Base-by-base conservation (phyloP, 768 basidiomycete species). In the Ramaria sp. region DNA sequence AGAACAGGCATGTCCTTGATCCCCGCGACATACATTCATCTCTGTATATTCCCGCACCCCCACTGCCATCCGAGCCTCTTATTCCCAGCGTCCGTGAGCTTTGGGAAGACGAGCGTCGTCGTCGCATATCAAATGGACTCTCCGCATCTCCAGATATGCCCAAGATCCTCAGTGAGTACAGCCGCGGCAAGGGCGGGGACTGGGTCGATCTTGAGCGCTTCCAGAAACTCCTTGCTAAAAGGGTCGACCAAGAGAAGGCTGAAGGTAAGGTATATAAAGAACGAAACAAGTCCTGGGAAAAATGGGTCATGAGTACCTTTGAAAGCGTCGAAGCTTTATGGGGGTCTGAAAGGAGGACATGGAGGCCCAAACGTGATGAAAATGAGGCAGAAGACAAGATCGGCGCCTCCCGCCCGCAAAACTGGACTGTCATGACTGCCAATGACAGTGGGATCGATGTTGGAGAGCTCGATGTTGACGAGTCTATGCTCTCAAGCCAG, bases 51-150 rank as follows among this genome's bases (percentile, higher is more conserved):
- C 79, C 84, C 52, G 67, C 74, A 30, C 69, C 78, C 18, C 62
- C 70, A 39, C 60, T 75, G 15, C 65, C 81, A 52, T 59, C 74
- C 10, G 88, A 88, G 60, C 89, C 88, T 42, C 76, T 95, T 25
- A 86, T 99, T 5, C 73, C 83, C 39, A 84, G 90, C 62, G 87
- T 98, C 44, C 82, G 88, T 58, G 95, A 97, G 68, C 73, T 98
- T 1, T 99, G 95, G 95, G 89, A 94, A 49, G 93, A 97, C 61
- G 95, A 99, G 69, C 79, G 87, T n/a, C 73, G 74, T 10, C 79
- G 92, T 8, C 76, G 94, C 18, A 65, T 67, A 24, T 73, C 73
- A 3, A 77, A 75, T 32, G 91, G 91, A 1, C 73, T 93, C 32
- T 63, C 78, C 56, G 82, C 91, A 5, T 78, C 86, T 16, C 86